Evolutionary conservation across 1,284 basidiomycete genomes (phyloP), one percentile per base, ranked within the genome.

Genomic region (Ceratobasidium sp.): DNA sequence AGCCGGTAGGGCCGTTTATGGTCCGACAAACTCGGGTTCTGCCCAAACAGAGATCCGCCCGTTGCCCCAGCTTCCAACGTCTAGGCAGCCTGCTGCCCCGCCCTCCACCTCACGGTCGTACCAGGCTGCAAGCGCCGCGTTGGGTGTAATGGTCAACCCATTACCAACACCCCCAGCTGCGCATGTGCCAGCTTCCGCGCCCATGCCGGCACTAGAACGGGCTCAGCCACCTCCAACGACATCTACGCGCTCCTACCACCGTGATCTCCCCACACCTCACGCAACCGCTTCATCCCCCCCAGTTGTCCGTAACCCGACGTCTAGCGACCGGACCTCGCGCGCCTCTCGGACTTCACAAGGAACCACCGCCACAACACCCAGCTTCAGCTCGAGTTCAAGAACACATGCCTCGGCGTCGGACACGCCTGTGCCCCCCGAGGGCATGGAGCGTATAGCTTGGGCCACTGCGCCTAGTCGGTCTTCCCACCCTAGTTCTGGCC

Each of bases 321-420:
- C 66, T 8, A 48, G 37, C 39, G 54, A 69, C 22, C 31, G 66
- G 53, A 69, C 27, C 54, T 58, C 54, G 54, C 54, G 31, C 31
- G 54, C 29, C 11, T 58, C 54, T 14, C 54, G 54, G 31, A 58
- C 66, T 7, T 69, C 66, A 19, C 54, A 59, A 16, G 56, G 24
- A n/a, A 71, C 68, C 19, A 71, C 41, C 8, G 56, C 54, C 41
- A 71, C 68, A 0, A 71, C 68, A 9, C 68, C 68, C 19, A 71
- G 68, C 22, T 53, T 71, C 9, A 54, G 49, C 37, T 68, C 64
- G 13, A 71, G 56, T 49, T 41, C 41, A 51, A 59, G 31, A 37
- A 71, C 68, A 43, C 68, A 61, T 27, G 68, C 34, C 41, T 59
- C 54, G 6, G 22, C 68, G 31, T 71, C 68, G 14, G 68, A 71